phyloP scores from a whole-genome alignment of 2,329 filamentous ascomycete species.

The Colletotrichum shisoi region DNA sequence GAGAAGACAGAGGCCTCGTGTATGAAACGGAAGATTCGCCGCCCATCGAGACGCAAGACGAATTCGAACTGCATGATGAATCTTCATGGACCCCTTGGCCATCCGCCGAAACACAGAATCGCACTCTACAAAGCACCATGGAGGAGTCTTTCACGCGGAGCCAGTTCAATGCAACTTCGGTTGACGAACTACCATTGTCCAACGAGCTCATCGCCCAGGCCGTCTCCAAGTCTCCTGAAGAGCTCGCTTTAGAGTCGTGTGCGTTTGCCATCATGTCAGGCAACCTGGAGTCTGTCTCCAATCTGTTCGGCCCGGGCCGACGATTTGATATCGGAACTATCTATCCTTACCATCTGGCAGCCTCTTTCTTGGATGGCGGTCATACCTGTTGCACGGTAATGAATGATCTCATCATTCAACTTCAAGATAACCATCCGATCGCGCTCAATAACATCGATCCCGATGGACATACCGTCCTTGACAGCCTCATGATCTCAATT shows the following conservation, averaged over 20 bases:
- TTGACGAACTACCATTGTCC: conserved; percentile 35
- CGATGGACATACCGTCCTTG: conserved; percentile 50
- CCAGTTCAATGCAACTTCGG: not conserved
- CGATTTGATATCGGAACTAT: conserved; percentile 25
- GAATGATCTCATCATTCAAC: conserved; percentile 10
- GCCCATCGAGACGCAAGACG: not conserved
- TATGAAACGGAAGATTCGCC: not conserved
- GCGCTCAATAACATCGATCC: conserved; percentile 40
- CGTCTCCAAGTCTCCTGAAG: conserved; percentile 21
- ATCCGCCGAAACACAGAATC: not conserved
- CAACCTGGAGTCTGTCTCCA: conserved; percentile 13
- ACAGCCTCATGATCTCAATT: conserved; percentile 50
- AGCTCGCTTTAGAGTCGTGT: conserved; percentile 24
- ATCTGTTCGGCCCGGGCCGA: not conserved
- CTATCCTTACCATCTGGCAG: conserved; percentile 49
- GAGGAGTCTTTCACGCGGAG: not conserved
- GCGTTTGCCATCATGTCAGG: conserved; percentile 43
- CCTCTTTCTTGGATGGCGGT: conserved; percentile 49
- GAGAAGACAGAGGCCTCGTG: not conserved
- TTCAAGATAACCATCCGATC: not conserved
- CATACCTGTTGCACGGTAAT: conserved; percentile 46
- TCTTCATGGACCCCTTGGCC: conserved; percentile 36
- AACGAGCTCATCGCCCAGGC: conserved; percentile 16
- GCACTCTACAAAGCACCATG: conserved; percentile 8
- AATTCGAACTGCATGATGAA: conserved; percentile 34